phyloP scores from a whole-genome alignment of 1,284 basidiomycete species.

The Neonothopanus nambi region DNA sequence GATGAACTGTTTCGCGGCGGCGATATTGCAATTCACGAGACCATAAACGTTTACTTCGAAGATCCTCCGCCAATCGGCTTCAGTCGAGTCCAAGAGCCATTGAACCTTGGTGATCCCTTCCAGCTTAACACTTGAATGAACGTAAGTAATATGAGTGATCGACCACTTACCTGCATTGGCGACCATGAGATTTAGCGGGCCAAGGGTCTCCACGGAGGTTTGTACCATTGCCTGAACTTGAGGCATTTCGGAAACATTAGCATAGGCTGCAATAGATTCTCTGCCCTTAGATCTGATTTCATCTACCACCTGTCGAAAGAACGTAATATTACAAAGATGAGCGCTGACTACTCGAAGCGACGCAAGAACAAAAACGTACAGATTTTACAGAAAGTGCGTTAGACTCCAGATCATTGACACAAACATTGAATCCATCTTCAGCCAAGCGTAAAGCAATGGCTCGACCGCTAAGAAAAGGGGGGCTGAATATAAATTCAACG shows the following conservation, averaged over 20 bases:
- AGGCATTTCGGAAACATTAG: conserved; percentile 4
- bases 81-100: conserved; percentile 9
- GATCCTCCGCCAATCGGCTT: conserved; percentile 7
- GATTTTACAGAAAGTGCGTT: conserved; percentile 20
- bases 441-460: conserved; percentile 15
- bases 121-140: too few species aligned
- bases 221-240: conserved; percentile 10
- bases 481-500: background rate
- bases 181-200: conserved; percentile 14
- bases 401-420: conserved; percentile 12
- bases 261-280: conserved; percentile 8
- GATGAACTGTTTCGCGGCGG: conserved; percentile 17
- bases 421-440: conserved; percentile 14
- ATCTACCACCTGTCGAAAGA: conserved; percentile 9
- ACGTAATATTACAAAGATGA: background rate
- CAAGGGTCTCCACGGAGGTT: conserved; percentile 12
- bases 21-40: conserved; percentile 10
- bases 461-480: background rate
- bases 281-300: conserved; percentile 13
- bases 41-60: conserved; percentile 14
- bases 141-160: too few species aligned
- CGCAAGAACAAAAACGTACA: background rate
- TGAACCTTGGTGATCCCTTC: conserved; percentile 13
- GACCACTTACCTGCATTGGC: conserved; percentile 10
- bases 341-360: background rate